Base-by-base conservation (phyloP, 2,329 filamentous ascomycete genomes). In the Aspergillus sergii region DNA sequence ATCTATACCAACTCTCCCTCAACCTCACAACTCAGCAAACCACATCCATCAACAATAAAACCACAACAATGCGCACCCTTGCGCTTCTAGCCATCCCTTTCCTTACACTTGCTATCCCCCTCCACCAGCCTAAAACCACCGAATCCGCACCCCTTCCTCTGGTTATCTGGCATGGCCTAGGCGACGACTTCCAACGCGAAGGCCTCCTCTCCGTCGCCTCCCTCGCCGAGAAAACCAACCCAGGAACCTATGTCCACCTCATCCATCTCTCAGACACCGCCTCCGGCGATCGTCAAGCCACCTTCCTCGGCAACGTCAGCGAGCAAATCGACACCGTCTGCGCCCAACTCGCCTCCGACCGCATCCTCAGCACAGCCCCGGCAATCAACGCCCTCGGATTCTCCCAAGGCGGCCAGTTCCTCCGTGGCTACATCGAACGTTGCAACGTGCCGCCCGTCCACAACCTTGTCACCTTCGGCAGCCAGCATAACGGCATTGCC, bases 401-500 rank as follows among this genome's bases (percentile, higher is more conserved):
- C 83, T 95, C 91, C 16, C 95, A 99, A 79, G 95, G 95, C 66
- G 95, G 95, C 1, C 92, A 97, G 77, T 97, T 99, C 81, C 86
- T 99, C n/a, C 89, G 95, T 63, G 95, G 86, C 28, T 94, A 96
- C 76, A 83, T 97, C 67, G 89, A 99, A 83, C 87, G 92, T 50
- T 99, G 95, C 83, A 95, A 93, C 76, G 73, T 72, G 39, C 89
- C 93, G 0, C 89, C 87, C 4, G 86, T 97, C 14, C 86, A 88
- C 68, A 94, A 87, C 75, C 86, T 97, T 43, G 86, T 97, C 66
- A 97, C 94, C 1, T 96, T 95, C 72, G 94, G 94, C 66, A 91
- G 89, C 73, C 94, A 96, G 81, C 94, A 97, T 80, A 95, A 94
- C 77, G 95, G 95, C 59, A 98, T 99, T 77, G 83, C 86, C 34